Conservation (phyloP, 768 basidiomycete species). For the Gyrodon lividus region DNA sequence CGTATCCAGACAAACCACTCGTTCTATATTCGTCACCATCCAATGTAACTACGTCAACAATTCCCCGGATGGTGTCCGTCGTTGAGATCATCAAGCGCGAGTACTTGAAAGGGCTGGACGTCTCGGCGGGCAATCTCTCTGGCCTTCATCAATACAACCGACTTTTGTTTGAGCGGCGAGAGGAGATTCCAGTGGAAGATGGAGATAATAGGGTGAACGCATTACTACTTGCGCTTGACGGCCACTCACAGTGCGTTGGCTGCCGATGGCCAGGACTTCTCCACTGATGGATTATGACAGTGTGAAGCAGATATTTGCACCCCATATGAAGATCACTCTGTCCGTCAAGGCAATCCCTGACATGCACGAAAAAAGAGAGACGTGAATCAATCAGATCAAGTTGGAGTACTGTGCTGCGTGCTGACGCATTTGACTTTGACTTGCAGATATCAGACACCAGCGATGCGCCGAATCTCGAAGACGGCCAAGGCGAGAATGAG, state of each 20-base stretch:
- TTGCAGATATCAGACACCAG: slow-evolving; percentile 56
- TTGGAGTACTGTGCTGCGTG: not conserved
- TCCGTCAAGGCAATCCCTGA: slow-evolving; percentile 45
- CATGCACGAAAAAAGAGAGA: slow-evolving; percentile 32
- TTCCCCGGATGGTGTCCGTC: slow-evolving; percentile 69
- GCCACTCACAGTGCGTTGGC: slow-evolving; percentile 56
- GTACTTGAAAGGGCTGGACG: slow-evolving; percentile 55
- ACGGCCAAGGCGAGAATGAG: slow-evolving; percentile 56
- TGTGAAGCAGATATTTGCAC: slow-evolving; percentile 52
- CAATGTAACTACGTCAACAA: slow-evolving; percentile 35
- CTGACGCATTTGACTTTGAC: slow-evolving; percentile 9
- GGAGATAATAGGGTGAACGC: slow-evolving; percentile 32
- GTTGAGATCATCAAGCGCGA: slow-evolving; percentile 86
- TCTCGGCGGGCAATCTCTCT: slow-evolving; percentile 38
- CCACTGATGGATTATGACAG: slow-evolving; percentile 32
- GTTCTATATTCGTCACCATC: slow-evolving; percentile 61
- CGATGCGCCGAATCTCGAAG: slow-evolving; percentile 52
- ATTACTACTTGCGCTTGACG: slow-evolving; percentile 45
- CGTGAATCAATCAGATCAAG: slow-evolving; percentile 34
- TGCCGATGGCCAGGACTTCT: not conserved
- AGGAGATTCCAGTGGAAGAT: slow-evolving; percentile 28
- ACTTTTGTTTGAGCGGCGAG: slow-evolving; percentile 45
- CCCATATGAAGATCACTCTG: slow-evolving; percentile 72
- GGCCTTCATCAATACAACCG: slow-evolving; percentile 82
- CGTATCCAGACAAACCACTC: slow-evolving; percentile 47